phyloP scores from a whole-genome alignment of 1,139 yeast species.

The Diutina pseudorugosa region DNA sequence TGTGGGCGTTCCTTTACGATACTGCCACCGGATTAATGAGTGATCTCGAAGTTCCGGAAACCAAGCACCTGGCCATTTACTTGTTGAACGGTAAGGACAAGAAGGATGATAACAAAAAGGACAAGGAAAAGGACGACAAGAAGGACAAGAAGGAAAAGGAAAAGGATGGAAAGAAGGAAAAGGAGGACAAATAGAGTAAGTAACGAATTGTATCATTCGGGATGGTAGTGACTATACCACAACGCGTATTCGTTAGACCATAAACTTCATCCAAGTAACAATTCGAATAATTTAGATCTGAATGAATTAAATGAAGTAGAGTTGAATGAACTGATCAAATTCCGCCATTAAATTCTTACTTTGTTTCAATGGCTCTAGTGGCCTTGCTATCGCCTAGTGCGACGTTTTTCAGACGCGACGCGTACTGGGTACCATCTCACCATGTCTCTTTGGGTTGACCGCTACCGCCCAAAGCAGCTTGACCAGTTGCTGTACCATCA shows the following conservation, averaged over 20 bases:
- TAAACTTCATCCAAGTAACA: too few species aligned
- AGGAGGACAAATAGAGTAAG: background rate
- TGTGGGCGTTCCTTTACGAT: conserved; percentile 1
- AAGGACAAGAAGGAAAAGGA: background rate
- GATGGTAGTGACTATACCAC: too few species aligned
- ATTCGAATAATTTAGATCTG: too few species aligned
- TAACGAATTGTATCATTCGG: background rate
- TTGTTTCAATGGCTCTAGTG: too few species aligned
- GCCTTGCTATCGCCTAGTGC: background rate
- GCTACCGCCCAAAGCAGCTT: conserved; percentile 69
- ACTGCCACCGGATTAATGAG: background rate
- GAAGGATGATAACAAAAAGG: background rate
- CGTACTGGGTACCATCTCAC: background rate
- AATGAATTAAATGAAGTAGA: too few species aligned
- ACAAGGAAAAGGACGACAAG: background rate
- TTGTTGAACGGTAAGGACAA: background rate
- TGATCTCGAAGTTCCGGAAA: background rate
- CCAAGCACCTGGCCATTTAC: background rate
- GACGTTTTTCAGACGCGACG: background rate
- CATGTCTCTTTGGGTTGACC: conserved; percentile 96
- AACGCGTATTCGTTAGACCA: too few species aligned
- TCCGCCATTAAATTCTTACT: too few species aligned
- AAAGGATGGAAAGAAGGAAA: background rate
- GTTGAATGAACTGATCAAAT: too few species aligned
- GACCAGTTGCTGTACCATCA: conserved; percentile 55